Base-by-base conservation (phyloP, 2,329 filamentous ascomycete species). In the Stachybotrys echinatus region DNA sequence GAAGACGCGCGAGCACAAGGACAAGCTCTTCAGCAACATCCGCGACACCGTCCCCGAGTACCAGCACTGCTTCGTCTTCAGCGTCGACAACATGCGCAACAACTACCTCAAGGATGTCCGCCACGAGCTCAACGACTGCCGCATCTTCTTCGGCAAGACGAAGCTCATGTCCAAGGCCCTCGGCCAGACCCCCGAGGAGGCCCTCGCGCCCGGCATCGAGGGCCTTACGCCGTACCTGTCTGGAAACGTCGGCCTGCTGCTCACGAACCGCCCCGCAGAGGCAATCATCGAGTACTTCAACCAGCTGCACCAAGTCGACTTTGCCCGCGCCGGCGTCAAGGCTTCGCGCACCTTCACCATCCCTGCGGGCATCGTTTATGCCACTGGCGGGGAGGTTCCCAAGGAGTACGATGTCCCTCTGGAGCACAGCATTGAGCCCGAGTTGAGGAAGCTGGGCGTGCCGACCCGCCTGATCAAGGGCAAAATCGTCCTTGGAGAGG, bases 101-200 rank as follows among this genome's bases (percentile, higher is more conserved):
- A 95, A 86, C 61, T 92, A 96, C 71, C 76, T 97, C 63, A 96
- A 96, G 75, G 84, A 90, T 63, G 89, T 97, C 60, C 85, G 92
- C 60, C 81, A 84, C 58, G 87, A 96, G 62, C 85, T 96, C 60
- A 78, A 79, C 46, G 91, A 96, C 74, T 88, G 88, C 76, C 83
- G 92, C 61, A 77, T 99, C 68, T 97, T 97, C 83, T 97, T 96
- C 73, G 94, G 92, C 74, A 99, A 97, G 77, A 97, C 92, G 52
- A 97, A 97, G 75, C 92, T 99, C 70, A 97, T 97, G 91, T 85
- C 89, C 61, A 92, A 94, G 73, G 92, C 94, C 50, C 87, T 99
- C 22, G 94, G 94, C 65, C 81, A 81, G 56, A 85, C 78, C 48
- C 79, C 84, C 58, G 87, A 88, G 64, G 87, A 89, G 62, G 89